These are phyloP conservation scores for Malus hybrid DNA, from an alignment of 331 rosid genomes.

Conservation along the genomic window DNA sequence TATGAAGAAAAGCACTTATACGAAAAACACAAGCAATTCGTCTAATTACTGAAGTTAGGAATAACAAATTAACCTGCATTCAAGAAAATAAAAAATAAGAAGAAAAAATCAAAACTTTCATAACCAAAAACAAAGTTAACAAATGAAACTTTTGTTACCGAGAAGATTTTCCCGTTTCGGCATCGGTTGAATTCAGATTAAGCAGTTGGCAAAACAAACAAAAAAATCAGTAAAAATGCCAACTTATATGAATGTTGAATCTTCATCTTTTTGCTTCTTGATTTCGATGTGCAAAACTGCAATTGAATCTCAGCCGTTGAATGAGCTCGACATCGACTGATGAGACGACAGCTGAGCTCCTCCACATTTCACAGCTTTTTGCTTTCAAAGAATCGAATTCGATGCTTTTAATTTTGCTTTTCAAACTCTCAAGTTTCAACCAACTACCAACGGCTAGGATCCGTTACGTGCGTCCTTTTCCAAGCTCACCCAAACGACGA, in stretches of 20 bases:
- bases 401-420: conserved; percentile 9
- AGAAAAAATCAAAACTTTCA: not conserved
- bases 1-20: conserved; percentile 6
- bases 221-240: not conserved
- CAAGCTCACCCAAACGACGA: not conserved
- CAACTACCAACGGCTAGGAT: not conserved
- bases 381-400: conserved; percentile 31
- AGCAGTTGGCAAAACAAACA: not conserved
- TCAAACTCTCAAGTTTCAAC: not conserved
- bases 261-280: not conserved
- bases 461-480: not conserved
- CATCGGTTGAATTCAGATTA: conserved; percentile 18
- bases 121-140: not conserved
- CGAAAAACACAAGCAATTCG: not conserved
- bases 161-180: conserved; percentile 24
- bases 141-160: conserved; percentile 3
- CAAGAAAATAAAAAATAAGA: not conserved
- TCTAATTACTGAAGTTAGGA: not conserved
- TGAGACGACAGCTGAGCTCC: not conserved
- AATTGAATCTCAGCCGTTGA: conserved; percentile 1
- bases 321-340: not conserved
- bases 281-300: conserved; percentile 7
- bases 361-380: conserved; percentile 8
- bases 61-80: no score
- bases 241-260: not conserved